Evolutionary conservation across 768 basidiomycete genomes (phyloP).

Genomic region (Boletellus ananiceps): DNA sequence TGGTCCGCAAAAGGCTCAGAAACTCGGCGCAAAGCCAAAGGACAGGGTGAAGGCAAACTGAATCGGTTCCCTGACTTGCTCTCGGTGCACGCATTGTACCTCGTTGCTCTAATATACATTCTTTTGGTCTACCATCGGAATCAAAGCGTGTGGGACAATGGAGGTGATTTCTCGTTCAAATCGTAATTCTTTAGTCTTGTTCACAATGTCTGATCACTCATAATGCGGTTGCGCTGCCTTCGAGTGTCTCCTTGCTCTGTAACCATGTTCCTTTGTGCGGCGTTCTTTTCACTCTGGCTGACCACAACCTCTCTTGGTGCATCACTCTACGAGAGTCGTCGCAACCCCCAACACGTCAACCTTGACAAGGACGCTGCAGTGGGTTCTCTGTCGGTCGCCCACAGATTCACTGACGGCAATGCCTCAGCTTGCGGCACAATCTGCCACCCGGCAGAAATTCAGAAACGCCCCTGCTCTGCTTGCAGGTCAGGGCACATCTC

Average conservation of each 20-base stretch:
- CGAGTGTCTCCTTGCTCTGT: neutral
- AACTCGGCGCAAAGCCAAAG: constrained; percentile 35
- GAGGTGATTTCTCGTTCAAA: neutral
- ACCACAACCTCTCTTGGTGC: constrained; percentile 3
- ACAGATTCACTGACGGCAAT: neutral
- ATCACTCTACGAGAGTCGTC: constrained; percentile 7
- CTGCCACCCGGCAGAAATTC: constrained; percentile 15
- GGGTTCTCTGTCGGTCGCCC: neutral
- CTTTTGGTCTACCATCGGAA: constrained; percentile 1
- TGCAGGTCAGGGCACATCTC: constrained; percentile 2
- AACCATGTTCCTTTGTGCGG: constrained; percentile 10
- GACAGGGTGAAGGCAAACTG: constrained; percentile 21
- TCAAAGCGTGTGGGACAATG: neutral
- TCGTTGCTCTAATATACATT: constrained; percentile 20
- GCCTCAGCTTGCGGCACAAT: constrained; percentile 14
- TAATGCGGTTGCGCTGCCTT: neutral
- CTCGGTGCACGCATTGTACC: neutral
- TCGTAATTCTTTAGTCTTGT: constrained; percentile 7
- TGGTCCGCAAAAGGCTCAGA: constrained; percentile 32
- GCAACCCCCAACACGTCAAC: neutral
- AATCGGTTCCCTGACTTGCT: neutral
- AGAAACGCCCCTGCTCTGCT: constrained; percentile 15
- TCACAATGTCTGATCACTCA: constrained; percentile 7
- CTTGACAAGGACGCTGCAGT: constrained; percentile 9
- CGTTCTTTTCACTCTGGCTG: constrained; percentile 9